Percentiles rank a stretch among this genome's conserved stretches.
phyloP scores from a whole-genome alignment of 805 yeast genomes.

The Metschnikowia corniflorae region DNA sequence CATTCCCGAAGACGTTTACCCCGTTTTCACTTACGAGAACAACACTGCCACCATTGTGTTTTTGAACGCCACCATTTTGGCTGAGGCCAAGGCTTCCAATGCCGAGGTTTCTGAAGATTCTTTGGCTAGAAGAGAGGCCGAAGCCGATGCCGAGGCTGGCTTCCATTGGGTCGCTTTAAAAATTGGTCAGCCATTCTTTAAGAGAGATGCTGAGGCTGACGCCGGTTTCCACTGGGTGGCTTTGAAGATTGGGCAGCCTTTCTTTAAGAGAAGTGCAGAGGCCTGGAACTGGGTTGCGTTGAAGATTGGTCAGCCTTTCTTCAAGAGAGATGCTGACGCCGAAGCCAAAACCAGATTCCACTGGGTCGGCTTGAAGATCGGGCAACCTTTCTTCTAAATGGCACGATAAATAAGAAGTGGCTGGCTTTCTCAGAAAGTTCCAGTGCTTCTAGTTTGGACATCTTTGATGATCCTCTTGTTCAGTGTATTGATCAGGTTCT shows the following conservation, averaged over 20 bases:
- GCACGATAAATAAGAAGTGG: too few relatives aligned
- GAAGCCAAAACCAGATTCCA: too few relatives aligned
- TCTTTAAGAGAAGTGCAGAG: slow-evolving; percentile 10
- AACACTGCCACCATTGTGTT: slow-evolving; percentile 12
- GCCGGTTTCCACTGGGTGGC: slow-evolving; percentile 14
- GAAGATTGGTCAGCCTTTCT: slow-evolving; percentile 14
- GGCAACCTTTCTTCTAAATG: slow-evolving; percentile 14
- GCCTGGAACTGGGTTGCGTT: slow-evolving; percentile 11
- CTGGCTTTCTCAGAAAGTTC: too few relatives aligned
- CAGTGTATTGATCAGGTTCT: too few relatives aligned
- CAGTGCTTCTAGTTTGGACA: too few relatives aligned
- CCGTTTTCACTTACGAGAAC: slow-evolving; percentile 12
- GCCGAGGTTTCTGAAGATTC: slow-evolving; percentile 9
- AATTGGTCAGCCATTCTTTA: slow-evolving; percentile 13
- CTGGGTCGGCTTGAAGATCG: slow-evolving; percentile 14
- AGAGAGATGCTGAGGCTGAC: slow-evolving; percentile 11
- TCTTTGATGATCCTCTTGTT: too few relatives aligned
- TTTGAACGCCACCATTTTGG: slow-evolving; percentile 18
- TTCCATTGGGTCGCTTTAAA: slow-evolving; percentile 11
- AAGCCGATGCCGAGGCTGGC: slow-evolving; percentile 14
- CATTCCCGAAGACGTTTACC: slow-evolving; percentile 13
- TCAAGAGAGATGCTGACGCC: slow-evolving; percentile 10
- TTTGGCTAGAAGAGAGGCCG: slow-evolving; percentile 16
- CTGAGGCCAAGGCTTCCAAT: slow-evolving; percentile 11
- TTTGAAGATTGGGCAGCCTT: slow-evolving; percentile 13